Conservation (phyloP, 1,284 basidiomycete species). For the Vanrija sp. region DNA sequence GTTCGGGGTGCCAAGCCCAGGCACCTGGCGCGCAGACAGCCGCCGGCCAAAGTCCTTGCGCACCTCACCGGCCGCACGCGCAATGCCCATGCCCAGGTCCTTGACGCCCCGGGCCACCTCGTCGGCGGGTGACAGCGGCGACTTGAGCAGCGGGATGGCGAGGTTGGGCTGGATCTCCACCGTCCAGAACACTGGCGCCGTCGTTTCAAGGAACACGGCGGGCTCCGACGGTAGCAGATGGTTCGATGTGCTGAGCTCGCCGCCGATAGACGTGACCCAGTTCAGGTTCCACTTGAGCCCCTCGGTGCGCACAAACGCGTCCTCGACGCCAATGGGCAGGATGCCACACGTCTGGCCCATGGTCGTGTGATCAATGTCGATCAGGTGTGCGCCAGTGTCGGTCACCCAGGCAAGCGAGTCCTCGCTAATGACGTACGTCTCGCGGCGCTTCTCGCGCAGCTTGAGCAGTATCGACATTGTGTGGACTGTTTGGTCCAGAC, state of each 20-base stretch:
- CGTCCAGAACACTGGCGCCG: conserved; percentile 84
- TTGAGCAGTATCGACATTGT: conserved; percentile 82
- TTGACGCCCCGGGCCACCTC: conserved; percentile 15
- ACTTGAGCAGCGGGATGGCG: conserved; percentile 23
- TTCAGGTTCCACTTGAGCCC: conserved; percentile 88
- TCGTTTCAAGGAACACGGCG: conserved; percentile 60
- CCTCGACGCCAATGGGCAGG: conserved; percentile 77
- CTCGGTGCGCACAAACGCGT: conserved; percentile 68
- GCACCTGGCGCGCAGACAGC: conserved; percentile 1
- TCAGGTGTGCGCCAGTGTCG: conserved; percentile 72
- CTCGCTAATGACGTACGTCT: conserved; percentile 74
- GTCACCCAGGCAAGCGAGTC: conserved; percentile 88
- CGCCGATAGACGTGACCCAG: conserved; percentile 68
- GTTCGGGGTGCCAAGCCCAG: not conserved
- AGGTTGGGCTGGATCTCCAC: conserved; percentile 53
- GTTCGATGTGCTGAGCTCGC: conserved; percentile 85
- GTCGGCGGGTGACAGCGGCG: conserved; percentile 18
- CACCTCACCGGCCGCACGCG: not conserved
- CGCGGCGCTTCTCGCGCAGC: conserved; percentile 60
- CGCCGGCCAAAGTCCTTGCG: conserved; percentile 2
- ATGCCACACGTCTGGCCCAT: conserved; percentile 89
- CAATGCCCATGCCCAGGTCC: conserved; percentile 10
- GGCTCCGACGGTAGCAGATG: conserved; percentile 65
- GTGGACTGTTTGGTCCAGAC: conserved; percentile 91
- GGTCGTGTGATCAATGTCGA: conserved; percentile 65